A percentile compares a stretch with the other conserved stretches of the same genome.
Evolutionary conservation across 805 yeast genomes (phyloP).

Genomic region (Zygotorulaspora florentina): DNA sequence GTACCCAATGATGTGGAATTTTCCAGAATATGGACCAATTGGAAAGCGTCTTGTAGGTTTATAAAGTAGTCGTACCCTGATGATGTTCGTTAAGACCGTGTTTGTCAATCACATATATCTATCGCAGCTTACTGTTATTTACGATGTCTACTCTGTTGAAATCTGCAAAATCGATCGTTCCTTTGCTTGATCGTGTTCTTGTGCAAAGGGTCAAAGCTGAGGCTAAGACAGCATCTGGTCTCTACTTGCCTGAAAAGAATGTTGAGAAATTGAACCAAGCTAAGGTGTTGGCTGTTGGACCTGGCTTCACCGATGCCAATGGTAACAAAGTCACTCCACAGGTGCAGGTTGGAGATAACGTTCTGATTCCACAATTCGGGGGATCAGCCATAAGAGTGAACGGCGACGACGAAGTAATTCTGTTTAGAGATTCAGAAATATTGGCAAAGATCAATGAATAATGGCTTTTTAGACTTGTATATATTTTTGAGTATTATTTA

Average conservation of each 20-base stretch:
- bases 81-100: not conserved
- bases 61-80: not conserved
- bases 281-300: conserved; percentile 90
- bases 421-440: conserved; percentile 92
- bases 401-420: conserved; percentile 67
- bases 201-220: conserved; percentile 93
- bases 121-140: not conserved
- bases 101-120: not conserved
- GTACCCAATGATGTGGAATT: not conserved
- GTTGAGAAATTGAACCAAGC: conserved; percentile 92
- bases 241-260: conserved; percentile 93
- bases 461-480: not conserved
- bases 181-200: conserved; percentile 91
- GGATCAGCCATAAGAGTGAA: conserved; percentile 86
- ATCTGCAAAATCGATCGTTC: conserved; percentile 82
- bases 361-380: conserved; percentile 90
- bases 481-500: not conserved
- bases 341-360: conserved; percentile 88
- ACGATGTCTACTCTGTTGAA: conserved; percentile 58
- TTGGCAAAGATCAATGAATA: conserved; percentile 77
- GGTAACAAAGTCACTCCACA: conserved; percentile 71
- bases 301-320: conserved; percentile 73
- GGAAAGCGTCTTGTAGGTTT: not conserved
- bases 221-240: conserved; percentile 86
- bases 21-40: conserved; percentile 1